Evolutionary conservation across 2,329 filamentous ascomycete species (phyloP), one percentile per base, ranked within the genome.

Genomic region (Cylindrodendrum hubeiense): DNA sequence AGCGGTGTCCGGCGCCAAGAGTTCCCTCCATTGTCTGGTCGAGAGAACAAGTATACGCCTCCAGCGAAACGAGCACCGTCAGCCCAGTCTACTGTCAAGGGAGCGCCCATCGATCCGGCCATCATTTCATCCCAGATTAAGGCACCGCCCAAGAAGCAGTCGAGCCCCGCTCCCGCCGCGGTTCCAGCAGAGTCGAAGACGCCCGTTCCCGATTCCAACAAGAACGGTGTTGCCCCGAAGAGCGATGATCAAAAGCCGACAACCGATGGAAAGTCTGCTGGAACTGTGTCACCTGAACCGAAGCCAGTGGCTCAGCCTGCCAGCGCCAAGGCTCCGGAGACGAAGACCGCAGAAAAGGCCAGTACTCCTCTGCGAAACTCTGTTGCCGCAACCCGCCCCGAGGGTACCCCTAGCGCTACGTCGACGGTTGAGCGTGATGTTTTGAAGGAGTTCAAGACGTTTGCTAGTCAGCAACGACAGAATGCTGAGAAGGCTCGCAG

Each of bases 51-150:
- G 79, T 99, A 99, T 79, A 97, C 92, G 0, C 95, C 96, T 34
- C 96, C 96, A 5, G 95, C 93, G 19, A 89, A 93, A 78, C 90
- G 96, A 72, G 92, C 95, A 9, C 93, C 93, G 19, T 89, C 92
- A 33, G 90, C 86, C 26, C 88, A 93, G 68, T 84, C 93, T 5
- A 93, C 91, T 9, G 90, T 95, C 22, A 86, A 89, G 69, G 92
- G 93, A 46, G 93, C 90, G 43, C 93, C 93, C 15, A 88, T 95
- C 54, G 93, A 97, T 76, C 93, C 94, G 65, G 93, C 95, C 34
- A 97, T 97, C 75, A 97, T 98, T 74, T 95, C 93, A 7, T 91
- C 94, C n/a, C 91, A 94, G 75, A 83, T 97, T 64, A 88, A 86
- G 74, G 79, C 76, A 28, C 78, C 78, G 21, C 74, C 80, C 30